Base-by-base conservation (phyloP, 164 flowering plant species). In the Amborella trichopoda region DNA sequence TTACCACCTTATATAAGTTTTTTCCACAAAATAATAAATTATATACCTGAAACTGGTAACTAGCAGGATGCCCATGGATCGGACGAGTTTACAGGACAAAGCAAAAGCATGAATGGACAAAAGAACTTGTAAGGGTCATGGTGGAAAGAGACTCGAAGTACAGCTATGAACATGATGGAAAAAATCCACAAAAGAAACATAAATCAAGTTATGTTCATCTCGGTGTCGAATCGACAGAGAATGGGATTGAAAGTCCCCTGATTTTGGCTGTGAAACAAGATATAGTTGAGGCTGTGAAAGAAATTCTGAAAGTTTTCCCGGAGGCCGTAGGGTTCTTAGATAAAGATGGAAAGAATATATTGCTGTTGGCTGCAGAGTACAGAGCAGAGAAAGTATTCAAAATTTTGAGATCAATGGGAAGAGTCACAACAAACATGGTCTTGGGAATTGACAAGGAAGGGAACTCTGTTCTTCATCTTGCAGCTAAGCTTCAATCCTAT, bases 131-230 rank as follows among this genome's bases (percentile, higher is more conserved):
- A 2, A 22, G 23, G 25, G 26, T 14, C 23, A 21, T 41, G 25
- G 23, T 41, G 23, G 23, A 5, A n/a, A 9, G 12, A 21, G 45
- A 41, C 10, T 14, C 45, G 21, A 9, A 41, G 11, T 22, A n/a
- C n/a, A 41, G n/a, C 4, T 41, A 41, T 22, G 45, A 20, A 20
- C 14, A 41, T 41, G 45, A 41, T 41, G 45, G 26, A 18, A 41
- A 8, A n/a, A n/a, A n/a, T n/a, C n/a, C n/a, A n/a, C n/a, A n/a
- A n/a, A n/a, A n/a, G n/a, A n/a, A n/a, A n/a, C n/a, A n/a, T n/a
- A n/a, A n/a, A n/a, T n/a, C n/a, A n/a, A n/a, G n/a, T n/a, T n/a
- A n/a, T n/a, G n/a, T n/a, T n/a, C n/a, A n/a, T n/a, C n/a, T n/a
- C n/a, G n/a, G n/a, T n/a, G n/a, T n/a, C n/a, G n/a, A n/a, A n/a